These are phyloP conservation scores for Coelastrella sp. DNA, from an alignment of 139 green algal species.

Conservation along the genomic window DNA sequence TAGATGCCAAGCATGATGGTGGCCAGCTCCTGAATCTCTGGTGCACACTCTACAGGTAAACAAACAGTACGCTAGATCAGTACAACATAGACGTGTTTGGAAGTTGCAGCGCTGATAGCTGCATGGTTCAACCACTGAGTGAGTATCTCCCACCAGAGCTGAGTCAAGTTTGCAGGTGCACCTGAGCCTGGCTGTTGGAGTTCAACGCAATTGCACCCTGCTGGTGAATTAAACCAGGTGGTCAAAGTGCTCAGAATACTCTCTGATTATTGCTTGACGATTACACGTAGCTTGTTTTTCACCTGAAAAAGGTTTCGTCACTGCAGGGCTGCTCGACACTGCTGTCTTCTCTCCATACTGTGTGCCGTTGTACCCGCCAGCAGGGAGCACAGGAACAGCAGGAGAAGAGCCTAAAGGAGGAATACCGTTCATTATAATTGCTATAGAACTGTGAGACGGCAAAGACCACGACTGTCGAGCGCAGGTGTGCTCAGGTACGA, in stretches of 20 bases:
- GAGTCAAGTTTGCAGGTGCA: no score
- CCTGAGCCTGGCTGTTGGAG: no score
- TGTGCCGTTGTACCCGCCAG: conserved; percentile 21
- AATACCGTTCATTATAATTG: background rate
- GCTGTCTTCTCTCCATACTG: conserved; percentile 8
- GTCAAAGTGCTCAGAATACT: no score
- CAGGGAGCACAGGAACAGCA: conserved; percentile 2
- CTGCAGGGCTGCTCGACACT: conserved; percentile 17
- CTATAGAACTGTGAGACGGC: background rate
- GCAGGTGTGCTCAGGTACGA: background rate
- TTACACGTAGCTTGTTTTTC: background rate
- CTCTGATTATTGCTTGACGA: background rate
- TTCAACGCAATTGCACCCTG: no score
- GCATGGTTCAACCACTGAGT: no score
- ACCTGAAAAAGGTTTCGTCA: conserved; percentile 29
- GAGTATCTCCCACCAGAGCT: no score
- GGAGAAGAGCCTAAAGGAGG: background rate
- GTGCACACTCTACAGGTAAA: background rate
- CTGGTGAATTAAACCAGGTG: no score
- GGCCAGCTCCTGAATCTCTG: conserved; percentile 7
- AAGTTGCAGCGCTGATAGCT: no score
- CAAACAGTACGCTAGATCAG: background rate
- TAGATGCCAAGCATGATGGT: conserved; percentile 27
- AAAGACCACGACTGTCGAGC: background rate
- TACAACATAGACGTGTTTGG: no score